phyloP scores from a whole-genome alignment of 306 rosid genomes.

The Glycine latifolia region DNA sequence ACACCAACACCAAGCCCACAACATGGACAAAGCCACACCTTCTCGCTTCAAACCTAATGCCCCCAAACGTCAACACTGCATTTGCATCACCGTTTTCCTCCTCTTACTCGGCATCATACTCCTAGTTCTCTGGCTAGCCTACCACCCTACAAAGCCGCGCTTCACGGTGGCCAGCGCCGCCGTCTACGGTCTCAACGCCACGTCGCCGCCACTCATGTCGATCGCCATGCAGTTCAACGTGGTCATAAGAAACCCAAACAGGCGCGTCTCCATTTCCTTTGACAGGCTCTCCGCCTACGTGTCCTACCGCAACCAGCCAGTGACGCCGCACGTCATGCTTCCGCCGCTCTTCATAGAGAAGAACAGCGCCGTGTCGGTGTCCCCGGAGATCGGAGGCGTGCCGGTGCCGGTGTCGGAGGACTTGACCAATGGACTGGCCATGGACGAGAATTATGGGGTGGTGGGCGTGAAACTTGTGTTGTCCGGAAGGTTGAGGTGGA shows the following conservation, averaged over 20 bases:
- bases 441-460: conserved; percentile 70
- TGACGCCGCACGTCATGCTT: conserved; percentile 70
- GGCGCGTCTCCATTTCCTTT: conserved; percentile 66
- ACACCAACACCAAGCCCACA: background rate
- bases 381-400: conserved; percentile 76
- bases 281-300: conserved; percentile 68
- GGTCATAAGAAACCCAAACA: conserved; percentile 76
- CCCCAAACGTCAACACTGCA: conserved; percentile 56
- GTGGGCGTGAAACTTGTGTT: conserved; percentile 65
- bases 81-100: conserved; percentile 65
- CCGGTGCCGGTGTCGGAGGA: conserved; percentile 69
- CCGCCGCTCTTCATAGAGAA: conserved; percentile 61
- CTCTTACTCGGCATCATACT: conserved; percentile 60
- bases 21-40: conserved; percentile 12
- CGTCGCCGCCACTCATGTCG: conserved; percentile 59
- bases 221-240: conserved; percentile 79
- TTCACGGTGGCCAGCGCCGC: conserved; percentile 69
- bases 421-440: conserved; percentile 55
- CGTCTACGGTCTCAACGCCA: conserved; percentile 67
- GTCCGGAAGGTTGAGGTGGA: conserved; percentile 83
- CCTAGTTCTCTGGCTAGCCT: conserved; percentile 80
- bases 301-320: conserved; percentile 65
- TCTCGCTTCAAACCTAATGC: background rate
- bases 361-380: conserved; percentile 59
- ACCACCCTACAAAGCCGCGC: conserved; percentile 74